phyloP scores from a whole-genome alignment of 2,329 filamentous ascomycete genomes.

The Lasiodiplodia sp. region DNA sequence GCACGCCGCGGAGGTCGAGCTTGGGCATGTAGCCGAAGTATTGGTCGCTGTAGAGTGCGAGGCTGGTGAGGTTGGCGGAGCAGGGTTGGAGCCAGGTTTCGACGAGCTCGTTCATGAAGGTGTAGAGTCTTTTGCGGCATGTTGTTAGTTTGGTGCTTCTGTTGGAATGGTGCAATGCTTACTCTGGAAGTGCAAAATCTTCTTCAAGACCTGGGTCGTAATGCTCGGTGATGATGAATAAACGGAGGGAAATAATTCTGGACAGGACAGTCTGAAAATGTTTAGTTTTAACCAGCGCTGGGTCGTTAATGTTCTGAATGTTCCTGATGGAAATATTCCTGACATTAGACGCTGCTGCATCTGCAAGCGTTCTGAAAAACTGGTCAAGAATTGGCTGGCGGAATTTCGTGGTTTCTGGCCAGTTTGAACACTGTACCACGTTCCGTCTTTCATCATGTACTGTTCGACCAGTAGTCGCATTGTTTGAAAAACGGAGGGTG shows the following conservation, averaged over 20 bases:
- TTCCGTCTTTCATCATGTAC: no score
- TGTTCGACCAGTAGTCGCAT: neutral
- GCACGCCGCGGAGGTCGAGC: constrained; percentile 43
- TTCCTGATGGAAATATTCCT: neutral
- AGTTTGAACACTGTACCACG: neutral
- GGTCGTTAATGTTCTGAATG: constrained; percentile 7
- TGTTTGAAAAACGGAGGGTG: neutral
- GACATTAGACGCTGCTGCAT: neutral
- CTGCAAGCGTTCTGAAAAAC: neutral
- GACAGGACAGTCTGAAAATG: neutral
- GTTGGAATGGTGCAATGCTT: neutral
- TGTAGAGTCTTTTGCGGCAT: constrained; percentile 27
- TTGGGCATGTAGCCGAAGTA: constrained; percentile 53
- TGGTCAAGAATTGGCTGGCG: neutral
- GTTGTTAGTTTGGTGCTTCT: neutral
- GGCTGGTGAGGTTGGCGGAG: constrained; percentile 46
- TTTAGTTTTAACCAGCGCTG: neutral
- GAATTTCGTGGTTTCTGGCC: neutral
- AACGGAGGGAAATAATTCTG: neutral
- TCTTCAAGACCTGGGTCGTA: neutral
- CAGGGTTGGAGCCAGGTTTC: constrained; percentile 36
- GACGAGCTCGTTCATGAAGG: constrained; percentile 35
- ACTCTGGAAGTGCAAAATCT: neutral
- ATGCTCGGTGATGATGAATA: neutral
- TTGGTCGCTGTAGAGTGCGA: constrained; percentile 42